phyloP scores from a whole-genome alignment of 192 early-diverging fungal genomes.

The Jimgerdemannia flammicorona region DNA sequence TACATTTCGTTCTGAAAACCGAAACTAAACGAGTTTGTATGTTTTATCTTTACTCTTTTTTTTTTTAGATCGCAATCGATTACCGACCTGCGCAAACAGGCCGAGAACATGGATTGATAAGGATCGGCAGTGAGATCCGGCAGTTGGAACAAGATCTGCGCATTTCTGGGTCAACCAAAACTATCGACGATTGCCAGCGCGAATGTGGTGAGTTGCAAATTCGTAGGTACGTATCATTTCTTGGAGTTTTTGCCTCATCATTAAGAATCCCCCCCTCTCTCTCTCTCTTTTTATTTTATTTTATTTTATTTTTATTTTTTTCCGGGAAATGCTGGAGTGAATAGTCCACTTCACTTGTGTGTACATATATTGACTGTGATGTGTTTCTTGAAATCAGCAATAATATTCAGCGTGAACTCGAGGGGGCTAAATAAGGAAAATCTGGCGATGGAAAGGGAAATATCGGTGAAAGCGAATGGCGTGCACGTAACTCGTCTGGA shows the following conservation, averaged over 20 bases:
- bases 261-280: too few species aligned
- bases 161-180: constrained; percentile 56
- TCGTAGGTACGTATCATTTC: neutral
- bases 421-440: neutral
- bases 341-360: too few species aligned
- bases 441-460: neutral
- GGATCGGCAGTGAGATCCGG: constrained; percentile 42
- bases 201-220: constrained; percentile 41
- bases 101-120: constrained; percentile 39
- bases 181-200: constrained; percentile 61
- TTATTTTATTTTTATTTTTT: too few species aligned
- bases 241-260: too few species aligned
- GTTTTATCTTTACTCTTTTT: too few species aligned
- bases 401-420: neutral
- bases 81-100: constrained; percentile 26
- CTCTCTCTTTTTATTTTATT: too few species aligned
- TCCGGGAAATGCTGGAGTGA: too few species aligned
- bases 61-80: neutral
- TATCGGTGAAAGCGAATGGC: neutral
- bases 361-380: too few species aligned
- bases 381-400: neutral
- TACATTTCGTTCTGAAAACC: too few species aligned
- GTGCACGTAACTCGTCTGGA: neutral
- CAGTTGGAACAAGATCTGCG: constrained; percentile 43
- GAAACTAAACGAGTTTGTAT: too few species aligned